These are phyloP conservation scores for Taphrina deformans DNA, from an alignment of 1,139 yeast genomes.

Conservation along the genomic window DNA sequence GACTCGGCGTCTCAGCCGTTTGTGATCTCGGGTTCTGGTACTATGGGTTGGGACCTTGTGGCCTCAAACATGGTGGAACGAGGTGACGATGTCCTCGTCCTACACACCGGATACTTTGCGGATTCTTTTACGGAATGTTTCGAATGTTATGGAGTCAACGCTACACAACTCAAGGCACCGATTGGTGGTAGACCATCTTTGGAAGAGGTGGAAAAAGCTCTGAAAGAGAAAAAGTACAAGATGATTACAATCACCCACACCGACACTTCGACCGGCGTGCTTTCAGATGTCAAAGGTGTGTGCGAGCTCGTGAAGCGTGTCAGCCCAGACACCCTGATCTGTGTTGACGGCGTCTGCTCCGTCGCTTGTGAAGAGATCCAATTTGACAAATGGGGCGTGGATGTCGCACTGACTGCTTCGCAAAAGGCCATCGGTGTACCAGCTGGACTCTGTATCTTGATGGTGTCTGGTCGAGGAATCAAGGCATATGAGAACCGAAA, in stretches of 20 bases:
- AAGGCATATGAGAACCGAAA: constrained; percentile 56
- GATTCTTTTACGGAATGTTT: constrained; percentile 81
- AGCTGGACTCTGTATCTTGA: constrained; percentile 80
- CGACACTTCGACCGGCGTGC: constrained; percentile 92
- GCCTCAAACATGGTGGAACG: constrained; percentile 69
- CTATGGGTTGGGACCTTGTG: constrained; percentile 91
- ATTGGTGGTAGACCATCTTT: constrained; percentile 72
- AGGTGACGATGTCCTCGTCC: constrained; percentile 68
- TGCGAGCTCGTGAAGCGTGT: constrained; percentile 60
- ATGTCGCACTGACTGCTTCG: constrained; percentile 84
- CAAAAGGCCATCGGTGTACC: constrained; percentile 97
- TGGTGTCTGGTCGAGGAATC: constrained; percentile 74
- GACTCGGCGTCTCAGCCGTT: constrained; percentile 70
- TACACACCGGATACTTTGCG: constrained; percentile 86
- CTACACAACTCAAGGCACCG: constrained; percentile 60
- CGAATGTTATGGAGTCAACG: constrained; percentile 70
- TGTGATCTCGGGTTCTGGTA: constrained; percentile 86
- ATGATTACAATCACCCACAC: constrained; percentile 89
- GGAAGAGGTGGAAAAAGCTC: constrained; percentile 55
- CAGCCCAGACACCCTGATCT: constrained; percentile 76
- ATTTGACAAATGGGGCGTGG: constrained; percentile 89
- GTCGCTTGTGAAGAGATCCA: constrained; percentile 83
- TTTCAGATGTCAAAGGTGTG: constrained; percentile 67
- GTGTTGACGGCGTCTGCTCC: constrained; percentile 94
- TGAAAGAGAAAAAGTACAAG: constrained; percentile 58